A percentile compares a stretch with the other conserved stretches of the same genome.
Evolutionary conservation across 2,329 filamentous ascomycete species (phyloP).

Genomic region (Camillea tinctor): DNA sequence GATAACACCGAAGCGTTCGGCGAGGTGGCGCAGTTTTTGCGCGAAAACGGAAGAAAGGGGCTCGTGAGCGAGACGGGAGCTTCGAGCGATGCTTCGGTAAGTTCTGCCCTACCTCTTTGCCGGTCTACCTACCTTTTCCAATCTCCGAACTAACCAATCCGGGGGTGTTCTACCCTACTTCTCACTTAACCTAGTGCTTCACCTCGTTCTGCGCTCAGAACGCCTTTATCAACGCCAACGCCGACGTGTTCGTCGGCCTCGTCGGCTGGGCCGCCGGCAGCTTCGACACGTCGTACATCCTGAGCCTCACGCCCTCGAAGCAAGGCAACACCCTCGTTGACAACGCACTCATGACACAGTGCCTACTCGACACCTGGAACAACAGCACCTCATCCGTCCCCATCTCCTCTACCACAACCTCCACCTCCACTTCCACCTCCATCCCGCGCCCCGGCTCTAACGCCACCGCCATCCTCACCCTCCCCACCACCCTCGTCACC

Average conservation of each 20-base stretch:
- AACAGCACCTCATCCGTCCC: conserved; percentile 5
- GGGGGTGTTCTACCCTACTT: too few relatives aligned
- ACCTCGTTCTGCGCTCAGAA: conserved; percentile 46
- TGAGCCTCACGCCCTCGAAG: conserved; percentile 42
- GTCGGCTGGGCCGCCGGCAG: conserved; percentile 47
- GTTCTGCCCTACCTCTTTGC: conserved; percentile 8
- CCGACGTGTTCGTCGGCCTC: conserved; percentile 47
- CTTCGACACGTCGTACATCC: conserved; percentile 41
- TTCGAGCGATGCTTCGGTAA: conserved; percentile 40
- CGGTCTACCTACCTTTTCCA: too few relatives aligned
- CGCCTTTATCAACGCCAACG: conserved; percentile 43
- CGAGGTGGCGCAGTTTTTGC: conserved; percentile 46
- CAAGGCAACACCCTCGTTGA: conserved; percentile 34
- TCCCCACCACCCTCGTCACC: background rate
- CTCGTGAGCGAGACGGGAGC: conserved; percentile 55
- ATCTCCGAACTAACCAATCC: conserved; percentile 5
- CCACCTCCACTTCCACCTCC: conserved; percentile 1
- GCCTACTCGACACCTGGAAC: conserved; percentile 39
- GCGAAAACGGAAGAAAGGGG: conserved; percentile 46
- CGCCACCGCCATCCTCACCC: background rate
- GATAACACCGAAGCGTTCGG: conserved; percentile 51
- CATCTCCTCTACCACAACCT: conserved; percentile 1
- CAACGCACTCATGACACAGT: conserved; percentile 43
- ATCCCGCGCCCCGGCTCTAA: background rate
- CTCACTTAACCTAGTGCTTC: conserved; percentile 37